These are phyloP conservation scores for Cercospora sojina DNA, from an alignment of 2,329 filamentous ascomycete genomes.

Conservation along the genomic window DNA sequence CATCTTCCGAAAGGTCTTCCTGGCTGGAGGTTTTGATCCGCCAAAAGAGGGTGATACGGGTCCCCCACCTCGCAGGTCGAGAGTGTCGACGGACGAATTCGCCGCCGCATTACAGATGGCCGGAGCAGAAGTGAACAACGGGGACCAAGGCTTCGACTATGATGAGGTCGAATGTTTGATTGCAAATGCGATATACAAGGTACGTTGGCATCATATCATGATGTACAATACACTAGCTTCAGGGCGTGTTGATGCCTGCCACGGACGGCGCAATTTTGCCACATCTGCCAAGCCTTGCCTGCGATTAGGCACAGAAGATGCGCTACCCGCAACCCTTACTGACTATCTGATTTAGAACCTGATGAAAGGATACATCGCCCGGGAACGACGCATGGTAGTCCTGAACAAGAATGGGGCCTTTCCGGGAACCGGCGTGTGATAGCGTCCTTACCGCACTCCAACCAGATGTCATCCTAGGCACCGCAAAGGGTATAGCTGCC, in stretches of 20 bases:
- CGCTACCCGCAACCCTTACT: not conserved
- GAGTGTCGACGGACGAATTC: slow-evolving; percentile 82
- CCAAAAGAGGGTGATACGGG: slow-evolving; percentile 61
- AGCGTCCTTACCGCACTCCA: not conserved
- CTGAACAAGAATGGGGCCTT: slow-evolving; percentile 90
- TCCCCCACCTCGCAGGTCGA: slow-evolving; percentile 65
- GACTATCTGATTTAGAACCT: slow-evolving; percentile 63
- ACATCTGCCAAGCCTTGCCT: not conserved
- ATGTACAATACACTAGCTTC: not conserved
- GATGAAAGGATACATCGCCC: slow-evolving; percentile 98
- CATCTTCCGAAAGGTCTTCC: slow-evolving; percentile 84
- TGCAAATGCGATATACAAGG: slow-evolving; percentile 98
- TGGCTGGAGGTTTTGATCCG: slow-evolving; percentile 79
- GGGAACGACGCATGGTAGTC: slow-evolving; percentile 85
- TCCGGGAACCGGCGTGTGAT: slow-evolving; percentile 74
- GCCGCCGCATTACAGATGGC: slow-evolving; percentile 77
- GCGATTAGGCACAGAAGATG: not conserved
- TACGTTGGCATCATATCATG: slow-evolving; percentile 45
- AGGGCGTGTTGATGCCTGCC: slow-evolving; percentile 11
- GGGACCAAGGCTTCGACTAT: slow-evolving; percentile 65
- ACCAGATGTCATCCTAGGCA: not conserved
- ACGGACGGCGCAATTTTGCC: slow-evolving; percentile 11
- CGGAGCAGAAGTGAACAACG: slow-evolving; percentile 51
- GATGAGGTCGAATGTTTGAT: slow-evolving; percentile 96
- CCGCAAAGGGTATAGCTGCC: not conserved